These are phyloP conservation scores for Hymenoscyphus scutula DNA, from an alignment of 2,329 filamentous ascomycete genomes.

Conservation along the genomic window DNA sequence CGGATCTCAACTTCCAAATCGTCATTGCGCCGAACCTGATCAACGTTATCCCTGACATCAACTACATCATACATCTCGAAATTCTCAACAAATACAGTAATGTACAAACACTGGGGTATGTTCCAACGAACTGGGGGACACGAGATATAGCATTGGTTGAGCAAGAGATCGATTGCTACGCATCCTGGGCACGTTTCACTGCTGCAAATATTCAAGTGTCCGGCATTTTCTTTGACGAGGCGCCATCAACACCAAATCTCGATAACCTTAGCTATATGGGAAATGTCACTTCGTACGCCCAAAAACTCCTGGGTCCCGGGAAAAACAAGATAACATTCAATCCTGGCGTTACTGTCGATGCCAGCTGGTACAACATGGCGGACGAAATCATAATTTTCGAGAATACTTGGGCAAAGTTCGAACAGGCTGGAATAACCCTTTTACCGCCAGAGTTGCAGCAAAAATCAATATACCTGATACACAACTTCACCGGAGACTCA, in stretches of 20 bases:
- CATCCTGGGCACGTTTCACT: conserved; percentile 35
- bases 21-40: conserved; percentile 25
- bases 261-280: conserved; percentile 23
- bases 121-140: conserved; percentile 38
- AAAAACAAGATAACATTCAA: conserved; percentile 23
- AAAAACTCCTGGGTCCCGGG: conserved; percentile 19
- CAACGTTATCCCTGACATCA: conserved; percentile 24
- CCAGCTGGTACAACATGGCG: conserved; percentile 24
- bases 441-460: conserved; percentile 13
- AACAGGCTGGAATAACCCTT: conserved; percentile 13
- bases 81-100: conserved; percentile 29
- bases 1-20: conserved; percentile 25
- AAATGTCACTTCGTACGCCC: conserved; percentile 22
- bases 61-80: conserved; percentile 24
- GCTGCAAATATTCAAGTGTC: conserved; percentile 24
- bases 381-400: conserved; percentile 28
- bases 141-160: conserved; percentile 36
- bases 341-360: conserved; percentile 25
- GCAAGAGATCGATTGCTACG: conserved; percentile 39
- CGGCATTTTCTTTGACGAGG: conserved; percentile 29
- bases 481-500: conserved; percentile 21
- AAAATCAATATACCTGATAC: conserved; percentile 25
- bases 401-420: conserved; percentile 23
- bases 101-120: conserved; percentile 42
- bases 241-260: conserved; percentile 15